Evolutionary conservation across 2,329 filamentous ascomycete species (phyloP).

Genomic region (Ophiobolus disseminans): DNA sequence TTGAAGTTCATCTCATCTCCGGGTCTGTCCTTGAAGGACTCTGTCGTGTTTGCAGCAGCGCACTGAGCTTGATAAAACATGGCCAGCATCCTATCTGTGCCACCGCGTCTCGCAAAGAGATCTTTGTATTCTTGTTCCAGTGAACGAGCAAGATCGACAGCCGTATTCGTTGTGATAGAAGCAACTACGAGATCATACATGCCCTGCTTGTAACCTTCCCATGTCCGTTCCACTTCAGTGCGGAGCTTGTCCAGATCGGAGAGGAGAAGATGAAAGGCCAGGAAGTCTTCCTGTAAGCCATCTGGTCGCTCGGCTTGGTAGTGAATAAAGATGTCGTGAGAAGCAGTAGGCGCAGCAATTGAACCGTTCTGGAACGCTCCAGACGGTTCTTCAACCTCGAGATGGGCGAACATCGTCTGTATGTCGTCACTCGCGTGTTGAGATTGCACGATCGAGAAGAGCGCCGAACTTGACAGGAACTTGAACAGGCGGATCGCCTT

Average conservation of each 20-base stretch:
- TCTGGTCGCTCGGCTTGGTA: constrained; percentile 12
- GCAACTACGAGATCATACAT: constrained; percentile 18
- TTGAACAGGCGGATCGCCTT: constrained; percentile 25
- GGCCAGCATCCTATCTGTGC: constrained; percentile 11
- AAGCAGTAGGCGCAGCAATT: constrained; percentile 9
- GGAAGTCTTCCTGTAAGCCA: constrained; percentile 12
- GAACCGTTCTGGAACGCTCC: constrained; percentile 47
- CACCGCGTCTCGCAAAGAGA: constrained; percentile 12
- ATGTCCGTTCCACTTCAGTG: constrained; percentile 15
- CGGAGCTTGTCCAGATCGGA: constrained; percentile 17
- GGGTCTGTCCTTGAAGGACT: constrained; percentile 1
- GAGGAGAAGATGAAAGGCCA: constrained; percentile 18
- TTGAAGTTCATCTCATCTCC: constrained; percentile 22
- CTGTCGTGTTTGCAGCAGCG: background rate
- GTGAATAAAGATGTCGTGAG: background rate
- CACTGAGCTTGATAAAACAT: constrained; percentile 12
- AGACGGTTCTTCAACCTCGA: constrained; percentile 51
- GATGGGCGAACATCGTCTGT: constrained; percentile 45
- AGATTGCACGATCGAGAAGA: constrained; percentile 51
- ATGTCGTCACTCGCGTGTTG: constrained; percentile 30
- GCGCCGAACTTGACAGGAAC: constrained; percentile 40
- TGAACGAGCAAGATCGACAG: constrained; percentile 23
- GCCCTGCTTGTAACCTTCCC: constrained; percentile 20
- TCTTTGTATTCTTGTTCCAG: constrained; percentile 19
- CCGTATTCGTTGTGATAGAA: constrained; percentile 27